Percentiles rank a stretch among this genome's conserved stretches.
These are phyloP conservation scores for Magnolia kwangsiensis DNA, from an alignment of 164 flowering plant genomes.

Conservation along the genomic window DNA sequence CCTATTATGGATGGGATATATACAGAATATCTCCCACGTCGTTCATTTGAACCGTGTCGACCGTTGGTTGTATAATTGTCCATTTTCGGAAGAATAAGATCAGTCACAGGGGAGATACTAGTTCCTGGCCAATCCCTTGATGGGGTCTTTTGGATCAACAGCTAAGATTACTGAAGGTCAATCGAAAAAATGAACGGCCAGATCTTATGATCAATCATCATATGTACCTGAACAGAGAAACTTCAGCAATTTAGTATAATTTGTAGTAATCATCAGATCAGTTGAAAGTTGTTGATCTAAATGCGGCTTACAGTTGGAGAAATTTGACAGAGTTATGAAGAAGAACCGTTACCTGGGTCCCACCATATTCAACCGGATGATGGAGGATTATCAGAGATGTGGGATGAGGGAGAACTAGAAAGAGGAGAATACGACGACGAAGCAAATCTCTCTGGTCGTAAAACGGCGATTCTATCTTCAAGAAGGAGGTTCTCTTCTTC, in stretches of 20 bases:
- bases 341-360: conserved; percentile 62
- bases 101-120: no score
- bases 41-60: no score
- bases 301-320: not conserved
- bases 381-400: conserved; percentile 37
- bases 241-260: not conserved
- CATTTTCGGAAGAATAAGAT: no score
- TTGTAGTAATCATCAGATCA: no score
- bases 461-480: conserved; percentile 31
- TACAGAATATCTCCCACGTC: no score
- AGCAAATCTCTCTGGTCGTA: conserved; percentile 25
- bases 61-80: no score
- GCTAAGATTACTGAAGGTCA: not conserved
- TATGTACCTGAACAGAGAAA: no score
- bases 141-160: not conserved
- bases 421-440: conserved; percentile 23
- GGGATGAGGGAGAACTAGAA: conserved; percentile 45
- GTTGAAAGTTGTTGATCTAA: not conserved
- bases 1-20: no score
- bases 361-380: conserved; percentile 37
- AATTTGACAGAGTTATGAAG: conserved; percentile 72
- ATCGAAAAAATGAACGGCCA: no score
- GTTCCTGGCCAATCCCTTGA: no score
- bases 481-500: conserved; percentile 35
- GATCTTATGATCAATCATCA: no score